Base-by-base conservation (phyloP, 2,329 filamentous ascomycete genomes). In the Sordariomycetes sp. region DNA sequence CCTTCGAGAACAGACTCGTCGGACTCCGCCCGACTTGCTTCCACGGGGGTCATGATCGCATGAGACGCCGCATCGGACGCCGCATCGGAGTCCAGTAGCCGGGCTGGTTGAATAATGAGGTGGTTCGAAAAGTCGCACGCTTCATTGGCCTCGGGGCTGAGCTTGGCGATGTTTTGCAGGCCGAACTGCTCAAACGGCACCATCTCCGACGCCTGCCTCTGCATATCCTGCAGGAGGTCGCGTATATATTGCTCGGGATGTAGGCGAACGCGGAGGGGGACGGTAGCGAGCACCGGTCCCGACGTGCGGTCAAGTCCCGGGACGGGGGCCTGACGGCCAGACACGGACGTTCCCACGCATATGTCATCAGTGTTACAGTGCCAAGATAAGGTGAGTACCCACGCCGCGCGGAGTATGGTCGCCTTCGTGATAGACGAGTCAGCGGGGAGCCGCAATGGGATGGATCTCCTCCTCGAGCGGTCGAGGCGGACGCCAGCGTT, bases 291-390 rank as follows among this genome's bases (percentile, higher is more conserved):
- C 11, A 39, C 32, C 15, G 46, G 45, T 5, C 43, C 47, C 1
- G 34, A 28, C 30, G 46, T 47, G 3, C 17, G 18, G 8, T 38
- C 33, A 14, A 50, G 36, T n/a, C 46, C 46, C 8, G 35, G 19
- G 15, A 51, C 41, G 2, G 40, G 35, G 2, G 40, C 40, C 12
- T 48, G 33, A 8, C 47, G 40, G 4, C 47, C 47, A 1, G 40
- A 45, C n/a, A 47, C 24, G 10, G 41, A 36, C 6, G 39, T 37
- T 3, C 46, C 47, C 21, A 47, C 49, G 3, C 36, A 28, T 8
- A 48, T 34, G 17, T 40, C 41, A 15, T 36, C 38, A 3, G 37
- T 42, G 21, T 42, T 42, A 17, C 43, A 39, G 17, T 44, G 35
- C 2, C 23, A 15, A 15, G 33, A 18, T 10, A 36, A 30, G 11